Base-by-base conservation (phyloP, 129 eudicot species). In the Arctium minus region DNA sequence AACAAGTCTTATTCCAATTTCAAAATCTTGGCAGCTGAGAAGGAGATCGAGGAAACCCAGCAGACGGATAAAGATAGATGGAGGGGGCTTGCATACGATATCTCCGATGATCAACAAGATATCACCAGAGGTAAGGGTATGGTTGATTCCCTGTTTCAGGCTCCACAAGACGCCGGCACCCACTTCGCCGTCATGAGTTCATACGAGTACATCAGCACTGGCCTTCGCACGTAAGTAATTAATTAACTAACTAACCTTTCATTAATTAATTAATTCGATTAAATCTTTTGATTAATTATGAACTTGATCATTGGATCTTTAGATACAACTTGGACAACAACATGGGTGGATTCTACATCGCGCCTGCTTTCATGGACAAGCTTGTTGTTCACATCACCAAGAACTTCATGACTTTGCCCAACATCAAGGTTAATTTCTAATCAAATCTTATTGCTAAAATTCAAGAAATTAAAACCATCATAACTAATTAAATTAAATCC, bases 291-390 rank as follows among this genome's bases (percentile, higher is more conserved):
- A 22, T 22, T 32, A 64, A 71, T 80, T 50, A 15, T 50, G 77
- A n/a, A 12, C 18, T 60, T 70, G 74, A 2, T 32, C 22, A 27
- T 68, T 11, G 72, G 15, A 53, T 53, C 7, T 79, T 37, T 79
- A 94, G 98, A 81, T 92, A 91, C 85, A 69, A 85, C 80, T 80
- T 93, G 80, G 98, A 93, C 91, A 95, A 95, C 92, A 91, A 37
- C 83, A 56, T 91, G 95, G 90, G 68, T 69, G 99, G 97, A 81
- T 86, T 89, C 79, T 95, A 95, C 94, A 95, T 95, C 73, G 99
- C 99, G 12, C 99, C 99, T 10, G 97, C 99, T 71, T 95, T 95
- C 93, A 95, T 95, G 99, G 99, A 95, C 93, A 95, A 95, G 83
- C 97, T 95, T 85, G 89, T 95, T 75, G 97, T 95, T 81, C 99